Conservation (phyloP, 2,329 filamentous ascomycete species). For the Chrysoporthe austroafricana region DNA sequence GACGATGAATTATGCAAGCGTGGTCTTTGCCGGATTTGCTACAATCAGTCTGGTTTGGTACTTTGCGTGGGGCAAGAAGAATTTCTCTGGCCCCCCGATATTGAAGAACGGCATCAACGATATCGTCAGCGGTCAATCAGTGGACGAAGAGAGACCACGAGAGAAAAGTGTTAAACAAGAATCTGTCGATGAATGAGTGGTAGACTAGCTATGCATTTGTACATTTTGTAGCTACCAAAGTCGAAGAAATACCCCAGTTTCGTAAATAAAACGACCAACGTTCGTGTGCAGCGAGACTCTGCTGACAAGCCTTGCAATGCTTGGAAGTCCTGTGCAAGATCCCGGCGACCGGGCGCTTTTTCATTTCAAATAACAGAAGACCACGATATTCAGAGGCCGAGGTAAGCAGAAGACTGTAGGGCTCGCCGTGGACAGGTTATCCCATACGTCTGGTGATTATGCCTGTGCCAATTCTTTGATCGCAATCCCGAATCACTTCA, state of each 20-base stretch:
- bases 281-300: no score
- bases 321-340: no score
- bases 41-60: conserved; percentile 66
- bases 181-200: neutral
- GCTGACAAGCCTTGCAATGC: no score
- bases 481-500: no score
- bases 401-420: no score
- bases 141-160: conserved; percentile 14
- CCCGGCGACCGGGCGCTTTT: no score
- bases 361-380: no score
- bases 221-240: neutral
- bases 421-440: no score
- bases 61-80: conserved; percentile 63
- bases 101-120: conserved; percentile 29
- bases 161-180: neutral
- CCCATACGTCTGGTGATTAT: no score
- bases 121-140: conserved; percentile 10
- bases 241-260: neutral
- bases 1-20: conserved; percentile 69
- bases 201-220: neutral
- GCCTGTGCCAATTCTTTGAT: no score
- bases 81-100: conserved; percentile 63
- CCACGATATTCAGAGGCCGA: no score
- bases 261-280: no score
- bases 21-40: conserved; percentile 67